Base-by-base conservation (phyloP, 371 early-diverging fungal species). In the Entomophthora muscae region DNA sequence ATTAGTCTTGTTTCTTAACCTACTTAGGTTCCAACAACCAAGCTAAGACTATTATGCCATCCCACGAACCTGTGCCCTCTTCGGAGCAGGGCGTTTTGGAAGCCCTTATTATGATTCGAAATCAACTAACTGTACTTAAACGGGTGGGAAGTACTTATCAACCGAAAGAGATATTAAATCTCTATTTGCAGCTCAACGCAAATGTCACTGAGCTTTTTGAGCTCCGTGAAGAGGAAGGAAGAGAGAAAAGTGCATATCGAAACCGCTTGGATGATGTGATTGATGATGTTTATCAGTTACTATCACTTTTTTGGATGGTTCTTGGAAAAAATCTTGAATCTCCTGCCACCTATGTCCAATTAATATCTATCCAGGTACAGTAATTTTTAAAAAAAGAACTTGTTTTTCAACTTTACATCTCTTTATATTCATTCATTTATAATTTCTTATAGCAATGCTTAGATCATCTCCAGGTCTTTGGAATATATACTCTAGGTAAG, bases 221-320 rank as follows among this genome's bases (percentile, higher is more conserved):
- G 10, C 68, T 81, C 32, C 76, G 85, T 13, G 65, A 67, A 13
- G 66, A 26, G 13, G 70, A 74, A 61, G 65, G 67, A 2, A 65
- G 69, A 30, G 70, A 68, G 27, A 29, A 66, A 53, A 69, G 68
- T 61, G 59, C 65, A 24, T 72, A 66, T 61, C 78, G 77, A 54
- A 88, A 85, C 69, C 73, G 84, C 57, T 73, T 85, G 17, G 84
- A 88, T 64, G 79, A 78, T 63, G 83, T 86, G 23, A 68, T 88
- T n/a, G 87, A 88, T 63, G 87, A 86, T 54, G 83, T 84, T 64
- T 86, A 83, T 78, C 83, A 85, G 52, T 72, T 88, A 52, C 74
- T 88, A 26, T 85, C 86, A 10, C 70, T 88, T 58, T 88, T 86
- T 66, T 88, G 83, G 66, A 79, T 88, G 80, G 85, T 84, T 23